Evolutionary conservation across 257 asterid species (phyloP).

Genomic region (Rubia yunnanensis): DNA sequence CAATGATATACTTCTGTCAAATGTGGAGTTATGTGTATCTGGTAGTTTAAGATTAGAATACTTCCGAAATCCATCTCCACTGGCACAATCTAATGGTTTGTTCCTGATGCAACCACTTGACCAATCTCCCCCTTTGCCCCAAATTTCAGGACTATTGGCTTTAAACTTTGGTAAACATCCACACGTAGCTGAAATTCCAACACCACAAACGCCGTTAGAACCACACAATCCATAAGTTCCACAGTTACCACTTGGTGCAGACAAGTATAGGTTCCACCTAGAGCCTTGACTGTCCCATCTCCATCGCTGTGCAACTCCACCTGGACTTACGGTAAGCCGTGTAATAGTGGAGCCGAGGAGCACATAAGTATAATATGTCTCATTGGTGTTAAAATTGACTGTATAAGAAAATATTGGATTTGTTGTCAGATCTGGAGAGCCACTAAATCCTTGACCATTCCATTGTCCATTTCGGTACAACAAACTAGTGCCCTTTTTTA

Average conservation of each 20-base stretch:
- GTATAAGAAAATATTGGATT: conserved; percentile 11
- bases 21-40: conserved; percentile 5
- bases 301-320: conserved; percentile 24
- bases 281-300: conserved; percentile 15
- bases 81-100: not conserved
- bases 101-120: conserved; percentile 20
- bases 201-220: conserved; percentile 22
- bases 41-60: conserved; percentile 20
- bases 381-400: conserved; percentile 16
- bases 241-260: conserved; percentile 22
- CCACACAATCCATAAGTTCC: conserved; percentile 35
- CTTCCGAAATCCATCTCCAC: conserved; percentile 20
- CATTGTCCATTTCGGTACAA: conserved; percentile 27
- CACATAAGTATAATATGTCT: conserved; percentile 6
- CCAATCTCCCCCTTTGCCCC: conserved; percentile 20
- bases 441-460: conserved; percentile 32
- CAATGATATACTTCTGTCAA: not conserved
- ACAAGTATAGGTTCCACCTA: conserved; percentile 18
- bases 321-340: conserved; percentile 16
- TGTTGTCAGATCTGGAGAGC: conserved; percentile 8
- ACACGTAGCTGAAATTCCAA: conserved; percentile 22
- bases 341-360: conserved; percentile 10
- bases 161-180: conserved; percentile 27
- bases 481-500: conserved; percentile 7
- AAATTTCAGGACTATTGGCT: conserved; percentile 14